These are phyloP conservation scores for Candida tetrigidarum DNA, from an alignment of 1,139 yeast genomes.

Conservation along the genomic window DNA sequence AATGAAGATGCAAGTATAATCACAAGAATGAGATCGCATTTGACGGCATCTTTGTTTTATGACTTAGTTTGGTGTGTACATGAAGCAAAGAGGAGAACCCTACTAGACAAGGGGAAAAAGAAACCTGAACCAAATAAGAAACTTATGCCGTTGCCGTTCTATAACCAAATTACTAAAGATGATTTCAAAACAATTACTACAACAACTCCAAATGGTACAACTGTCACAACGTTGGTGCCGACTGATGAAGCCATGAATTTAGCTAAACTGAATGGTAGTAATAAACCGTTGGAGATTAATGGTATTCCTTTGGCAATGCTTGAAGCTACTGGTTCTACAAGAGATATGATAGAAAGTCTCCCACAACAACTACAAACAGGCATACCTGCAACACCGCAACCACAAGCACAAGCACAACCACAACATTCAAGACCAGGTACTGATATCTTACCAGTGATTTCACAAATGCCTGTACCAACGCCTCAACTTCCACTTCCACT, in stretches of 20 bases:
- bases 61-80: conserved; percentile 96
- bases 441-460: background rate
- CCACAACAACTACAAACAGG: background rate
- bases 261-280: conserved; percentile 55
- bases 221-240: conserved; percentile 86
- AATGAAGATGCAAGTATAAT: conserved; percentile 61
- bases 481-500: conserved; percentile 2
- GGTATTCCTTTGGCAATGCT: conserved; percentile 83
- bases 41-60: conserved; percentile 89
- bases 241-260: conserved; percentile 74
- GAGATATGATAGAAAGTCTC: conserved; percentile 11
- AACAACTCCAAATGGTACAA: conserved; percentile 92
- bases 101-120: conserved; percentile 49
- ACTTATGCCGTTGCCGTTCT: conserved; percentile 84
- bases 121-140: conserved; percentile 23
- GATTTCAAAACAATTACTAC: conserved; percentile 85
- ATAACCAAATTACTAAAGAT: conserved; percentile 90
- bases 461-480: no score
- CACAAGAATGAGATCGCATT: conserved; percentile 87
- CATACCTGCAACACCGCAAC: conserved; percentile 5
- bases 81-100: conserved; percentile 82
- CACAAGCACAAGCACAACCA: conserved; percentile 5
- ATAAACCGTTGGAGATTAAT: conserved; percentile 68
- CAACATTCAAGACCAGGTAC: conserved; percentile 1
- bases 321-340: conserved; percentile 66